These are phyloP conservation scores for Podochytrium sp. DNA, from an alignment of 192 early-diverging fungal genomes.

Conservation along the genomic window DNA sequence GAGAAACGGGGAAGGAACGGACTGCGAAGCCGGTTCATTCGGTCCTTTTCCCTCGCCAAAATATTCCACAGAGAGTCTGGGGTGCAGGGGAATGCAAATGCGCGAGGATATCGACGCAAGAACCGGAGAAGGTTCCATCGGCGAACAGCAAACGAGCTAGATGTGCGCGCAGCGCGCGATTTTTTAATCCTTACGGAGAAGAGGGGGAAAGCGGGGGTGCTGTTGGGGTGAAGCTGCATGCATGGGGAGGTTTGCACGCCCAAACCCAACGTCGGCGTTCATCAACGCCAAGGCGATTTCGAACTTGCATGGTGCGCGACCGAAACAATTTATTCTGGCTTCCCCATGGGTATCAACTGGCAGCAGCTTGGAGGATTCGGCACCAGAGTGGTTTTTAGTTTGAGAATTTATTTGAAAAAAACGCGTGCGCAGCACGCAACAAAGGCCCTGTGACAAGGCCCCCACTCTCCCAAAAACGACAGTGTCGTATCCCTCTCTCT, in stretches of 20 bases:
- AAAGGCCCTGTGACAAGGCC: no score
- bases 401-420: no score
- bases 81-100: no score
- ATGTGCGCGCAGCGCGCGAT: background rate
- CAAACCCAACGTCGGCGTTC: background rate
- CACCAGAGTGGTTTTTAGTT: no score
- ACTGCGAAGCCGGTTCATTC: no score
- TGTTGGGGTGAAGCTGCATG: background rate
- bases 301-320: slow-evolving; percentile 21
- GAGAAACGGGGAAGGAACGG: background rate
- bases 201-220: no score
- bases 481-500: no score
- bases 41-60: background rate
- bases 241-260: background rate
- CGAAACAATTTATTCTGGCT: slow-evolving; percentile 25
- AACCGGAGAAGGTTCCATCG: slow-evolving; percentile 19
- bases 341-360: background rate
- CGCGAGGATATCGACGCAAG: slow-evolving; percentile 18
- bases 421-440: no score
- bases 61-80: background rate
- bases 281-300: slow-evolving; percentile 20
- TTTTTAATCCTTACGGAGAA: no score
- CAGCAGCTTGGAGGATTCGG: background rate
- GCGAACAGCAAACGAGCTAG: slow-evolving; percentile 13
- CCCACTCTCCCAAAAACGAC: no score